These are phyloP conservation scores for Salix dunnii DNA, from an alignment of 345 rosid genomes.

Conservation along the genomic window DNA sequence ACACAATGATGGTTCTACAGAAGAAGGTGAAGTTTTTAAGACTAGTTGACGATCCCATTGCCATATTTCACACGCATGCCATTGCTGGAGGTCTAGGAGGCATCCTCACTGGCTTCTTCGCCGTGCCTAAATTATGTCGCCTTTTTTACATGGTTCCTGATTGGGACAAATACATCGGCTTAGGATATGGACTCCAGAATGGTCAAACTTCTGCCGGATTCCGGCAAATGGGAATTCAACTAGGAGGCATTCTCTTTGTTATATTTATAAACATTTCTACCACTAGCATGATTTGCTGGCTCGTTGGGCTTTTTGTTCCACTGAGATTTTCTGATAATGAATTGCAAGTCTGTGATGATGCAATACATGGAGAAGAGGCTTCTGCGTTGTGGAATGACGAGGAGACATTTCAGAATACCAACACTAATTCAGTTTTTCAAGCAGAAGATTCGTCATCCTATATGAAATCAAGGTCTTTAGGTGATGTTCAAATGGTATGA, in stretches of 20 bases:
- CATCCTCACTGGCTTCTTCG: slow-evolving; percentile 44
- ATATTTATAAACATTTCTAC: slow-evolving; percentile 27
- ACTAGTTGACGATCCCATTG: slow-evolving; percentile 37
- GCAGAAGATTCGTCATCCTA: slow-evolving; percentile 21
- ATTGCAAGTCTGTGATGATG: slow-evolving; percentile 26
- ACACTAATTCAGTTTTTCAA: slow-evolving; percentile 26
- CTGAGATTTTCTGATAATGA: slow-evolving; percentile 37
- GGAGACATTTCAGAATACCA: slow-evolving; percentile 13
- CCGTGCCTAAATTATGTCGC: slow-evolving; percentile 44
- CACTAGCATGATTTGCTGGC: slow-evolving; percentile 39
- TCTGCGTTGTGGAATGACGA: slow-evolving; percentile 28
- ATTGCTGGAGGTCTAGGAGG: slow-evolving; percentile 45
- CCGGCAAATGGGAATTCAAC: slow-evolving; percentile 40
- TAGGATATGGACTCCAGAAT: slow-evolving; percentile 38
- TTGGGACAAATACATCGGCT: slow-evolving; percentile 40
- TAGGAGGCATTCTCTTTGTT: slow-evolving; percentile 34
- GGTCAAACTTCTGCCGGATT: slow-evolving; percentile 26
- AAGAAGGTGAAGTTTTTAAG: slow-evolving; percentile 22
- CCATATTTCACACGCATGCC: slow-evolving; percentile 55
- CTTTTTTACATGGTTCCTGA: slow-evolving; percentile 39
- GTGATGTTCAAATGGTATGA: slow-evolving; percentile 24
- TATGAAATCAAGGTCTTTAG: slow-evolving; percentile 11
- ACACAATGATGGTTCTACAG: slow-evolving; percentile 46
- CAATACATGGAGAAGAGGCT: slow-evolving; percentile 41
- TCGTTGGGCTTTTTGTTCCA: slow-evolving; percentile 32